Base-by-base conservation (phyloP, 2,329 filamentous ascomycete genomes). In the Ophiostoma novo-ulmi region DNA sequence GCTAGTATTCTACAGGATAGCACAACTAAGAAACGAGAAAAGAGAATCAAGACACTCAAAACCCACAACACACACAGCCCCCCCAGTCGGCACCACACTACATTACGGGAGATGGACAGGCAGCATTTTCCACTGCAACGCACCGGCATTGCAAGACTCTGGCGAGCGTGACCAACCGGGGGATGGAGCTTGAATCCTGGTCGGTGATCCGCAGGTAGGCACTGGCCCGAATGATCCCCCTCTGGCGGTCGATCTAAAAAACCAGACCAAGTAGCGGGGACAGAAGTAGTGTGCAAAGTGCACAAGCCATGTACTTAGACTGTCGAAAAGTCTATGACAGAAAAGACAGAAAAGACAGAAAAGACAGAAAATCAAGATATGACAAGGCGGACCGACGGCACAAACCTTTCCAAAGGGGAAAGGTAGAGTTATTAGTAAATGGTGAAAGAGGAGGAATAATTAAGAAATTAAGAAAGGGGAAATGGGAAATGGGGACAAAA, bases 221-320 rank as follows among this genome's bases (percentile, higher is more conserved):
- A 71, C 44, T 63, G 58, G 69, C 70, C 70, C 61, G 36, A 69
- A 52, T 44, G 67, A 69, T 44, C 66, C 66, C 44, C 67, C 61
- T 68, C 68, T 68, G 69, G 68, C 52, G 20, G 70, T 64, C 70
- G 70, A 71, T 71, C 70, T 63, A 63, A 35, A 63, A 69, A 66
- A 58, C 52, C 52, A 22, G 26, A 36, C 14, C 55, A 68, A 48
- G 55, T 64, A 65, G 58, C 26, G 58, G 58, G 58, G 58, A 17
- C 14, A 17, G 6, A n/a, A 31, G 31, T 31, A 31, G 3, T 31
- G 44, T 48, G 52, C 13, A 58, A 10, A 58, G 22, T 26, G 52
- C 52, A 58, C 52, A 58, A 58, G 10, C 22, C 52, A 31, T 22
- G 20, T 48, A 13, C 10, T 11, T 39, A 39, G 8, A 48, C 6